phyloP scores from a whole-genome alignment of 805 yeast genomes.

The Metschnikowia amazonensis region DNA sequence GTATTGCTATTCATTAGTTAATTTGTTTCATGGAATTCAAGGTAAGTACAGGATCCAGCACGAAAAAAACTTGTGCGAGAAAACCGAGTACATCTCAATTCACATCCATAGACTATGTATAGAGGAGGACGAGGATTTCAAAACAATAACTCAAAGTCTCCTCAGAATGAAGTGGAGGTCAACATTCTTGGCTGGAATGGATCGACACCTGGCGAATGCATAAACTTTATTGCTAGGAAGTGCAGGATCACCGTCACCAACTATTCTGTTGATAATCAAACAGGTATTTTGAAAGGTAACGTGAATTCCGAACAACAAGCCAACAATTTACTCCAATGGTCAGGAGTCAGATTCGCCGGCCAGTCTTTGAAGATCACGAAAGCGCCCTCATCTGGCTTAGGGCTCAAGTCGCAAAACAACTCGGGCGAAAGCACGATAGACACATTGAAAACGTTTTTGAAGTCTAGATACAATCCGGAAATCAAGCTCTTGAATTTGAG shows the following conservation, averaged over 20 bases:
- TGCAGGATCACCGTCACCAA: constrained; percentile 53
- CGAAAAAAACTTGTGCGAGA: constrained; percentile 4
- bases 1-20: neutral
- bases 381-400: constrained; percentile 14
- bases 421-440: constrained; percentile 48
- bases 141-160: constrained; percentile 6
- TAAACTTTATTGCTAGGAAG: constrained; percentile 67
- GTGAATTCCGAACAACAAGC: constrained; percentile 58
- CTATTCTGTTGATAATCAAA: constrained; percentile 46
- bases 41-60: constrained; percentile 2
- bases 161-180: constrained; percentile 12
- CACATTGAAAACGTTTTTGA: constrained; percentile 57
- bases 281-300: constrained; percentile 53
- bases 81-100: neutral
- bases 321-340: constrained; percentile 52
- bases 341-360: constrained; percentile 83
- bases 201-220: constrained; percentile 64
- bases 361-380: constrained; percentile 54
- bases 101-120: constrained; percentile 4
- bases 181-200: constrained; percentile 67
- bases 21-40: neutral
- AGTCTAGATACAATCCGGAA: constrained; percentile 62
- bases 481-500: constrained; percentile 67
- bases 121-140: constrained; percentile 17
- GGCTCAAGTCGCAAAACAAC: constrained; percentile 11